Evolutionary conservation across 805 yeast genomes (phyloP).

Genomic region (Saccharomycopsis sp.): DNA sequence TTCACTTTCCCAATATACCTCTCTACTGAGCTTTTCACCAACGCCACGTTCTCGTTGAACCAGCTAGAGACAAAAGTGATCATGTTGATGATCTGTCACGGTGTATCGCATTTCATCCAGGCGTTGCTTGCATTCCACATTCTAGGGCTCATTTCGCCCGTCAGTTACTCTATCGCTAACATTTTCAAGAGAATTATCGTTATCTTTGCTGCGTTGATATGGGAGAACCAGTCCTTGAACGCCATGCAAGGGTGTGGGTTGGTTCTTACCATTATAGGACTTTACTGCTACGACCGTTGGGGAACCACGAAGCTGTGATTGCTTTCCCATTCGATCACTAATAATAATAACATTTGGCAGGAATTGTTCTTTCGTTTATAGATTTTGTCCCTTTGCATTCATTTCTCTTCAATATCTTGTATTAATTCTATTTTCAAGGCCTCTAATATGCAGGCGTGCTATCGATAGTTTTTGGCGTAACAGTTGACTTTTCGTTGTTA

Average conservation of each 20-base stretch:
- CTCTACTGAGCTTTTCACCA: slow-evolving; percentile 39
- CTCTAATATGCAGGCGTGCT: no score
- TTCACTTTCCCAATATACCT: slow-evolving; percentile 64
- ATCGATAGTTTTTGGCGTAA: no score
- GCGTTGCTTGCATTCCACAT: slow-evolving; percentile 71
- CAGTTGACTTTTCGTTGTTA: no score
- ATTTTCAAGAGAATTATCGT: slow-evolving; percentile 68
- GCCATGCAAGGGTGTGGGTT: slow-evolving; percentile 45
- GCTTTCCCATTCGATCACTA: no score
- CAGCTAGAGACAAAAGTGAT: slow-evolving; percentile 29
- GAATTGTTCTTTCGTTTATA: background rate
- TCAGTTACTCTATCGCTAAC: slow-evolving; percentile 73
- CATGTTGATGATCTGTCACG: slow-evolving; percentile 48
- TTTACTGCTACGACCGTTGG: slow-evolving; percentile 72
- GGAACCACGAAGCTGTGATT: slow-evolving; percentile 32
- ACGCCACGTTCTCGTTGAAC: slow-evolving; percentile 24
- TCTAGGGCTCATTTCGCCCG: slow-evolving; percentile 65
- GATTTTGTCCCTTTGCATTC: background rate
- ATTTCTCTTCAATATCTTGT: no score
- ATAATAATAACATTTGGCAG: background rate
- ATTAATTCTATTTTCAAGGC: no score
- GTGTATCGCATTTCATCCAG: slow-evolving; percentile 63
- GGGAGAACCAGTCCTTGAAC: slow-evolving; percentile 47
- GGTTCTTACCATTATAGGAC: slow-evolving; percentile 48
- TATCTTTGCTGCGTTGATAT: slow-evolving; percentile 55